Evolutionary conservation across 73 alveolate species (phyloP), one percentile per base, ranked within the genome.

Genomic region (Loxodes magnus): DNA sequence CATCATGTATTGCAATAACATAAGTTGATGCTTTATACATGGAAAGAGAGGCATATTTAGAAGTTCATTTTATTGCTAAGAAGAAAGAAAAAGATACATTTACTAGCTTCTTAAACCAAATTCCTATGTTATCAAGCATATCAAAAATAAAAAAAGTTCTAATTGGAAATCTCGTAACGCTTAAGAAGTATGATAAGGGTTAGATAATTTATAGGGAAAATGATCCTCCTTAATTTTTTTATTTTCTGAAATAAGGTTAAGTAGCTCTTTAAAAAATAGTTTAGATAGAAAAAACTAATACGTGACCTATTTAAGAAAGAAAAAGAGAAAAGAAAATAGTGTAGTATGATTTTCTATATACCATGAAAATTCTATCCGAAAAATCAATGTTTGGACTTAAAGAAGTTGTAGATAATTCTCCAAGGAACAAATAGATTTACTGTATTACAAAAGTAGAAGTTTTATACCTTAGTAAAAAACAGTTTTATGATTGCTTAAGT

Each of bases 281-380:
- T 7, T 14, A 22, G 19, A 7, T 38, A 12, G 21, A 5, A 38
- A 22, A 38, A 5, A 12, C 37, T 5, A 38, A 38, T 38, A 38
- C n/a, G 23, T 38, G 52, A 28, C 52, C 52, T 14, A 28, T 38
- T 7, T 38, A 22, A 38, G 52, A 22, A 38, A 38, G 19, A 14
- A 10, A 38, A 14, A 14, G 52, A 28, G 23, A 7, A 14, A 5
- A 7, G 9, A 6, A 38, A 7, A 6, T 7, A 38, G 52, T 38
- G 9, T 14, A 38, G 9, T 5, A 28, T 7, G 52, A 38, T 14
- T 38, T 14, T 12, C 23, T 38, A 10, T 14, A 7, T 5, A 38
- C n/a, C n/a, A 38, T 38, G 5, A 28, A 10, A 38, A 12, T 5
- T 14, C 7, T 38, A 7, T 7, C 52, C 19, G 6, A 38, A 5